These are phyloP conservation scores for Escovopsis sp. DNA, from an alignment of 2,329 filamentous ascomycete species.

Conservation along the genomic window DNA sequence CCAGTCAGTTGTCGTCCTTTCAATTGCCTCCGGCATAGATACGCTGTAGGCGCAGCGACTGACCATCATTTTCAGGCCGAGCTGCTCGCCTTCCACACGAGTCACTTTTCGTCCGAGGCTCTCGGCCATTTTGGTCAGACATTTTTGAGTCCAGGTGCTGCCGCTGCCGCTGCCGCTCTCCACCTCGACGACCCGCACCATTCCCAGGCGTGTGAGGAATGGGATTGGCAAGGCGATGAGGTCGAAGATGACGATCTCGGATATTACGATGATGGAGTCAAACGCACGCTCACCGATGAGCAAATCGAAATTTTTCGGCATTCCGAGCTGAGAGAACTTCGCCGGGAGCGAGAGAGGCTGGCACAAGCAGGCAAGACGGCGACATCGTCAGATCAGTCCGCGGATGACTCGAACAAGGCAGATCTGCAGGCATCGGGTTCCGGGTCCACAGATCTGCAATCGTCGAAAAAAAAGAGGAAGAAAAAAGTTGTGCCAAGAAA, in stretches of 20 bases:
- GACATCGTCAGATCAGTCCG: conserved; percentile 1
- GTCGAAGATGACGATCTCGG: conserved; percentile 57
- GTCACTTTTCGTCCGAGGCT: conserved; percentile 41
- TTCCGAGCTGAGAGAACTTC: conserved; percentile 64
- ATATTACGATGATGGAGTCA: conserved; percentile 74
- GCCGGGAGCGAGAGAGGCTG: conserved; percentile 34
- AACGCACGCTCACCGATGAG: conserved; percentile 80
- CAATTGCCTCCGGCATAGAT: neutral
- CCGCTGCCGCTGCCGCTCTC: conserved; percentile 6
- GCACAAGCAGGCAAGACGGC: neutral
- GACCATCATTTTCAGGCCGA: conserved; percentile 35
- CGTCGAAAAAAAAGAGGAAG: conserved; percentile 19
- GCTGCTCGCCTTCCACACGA: conserved; percentile 39
- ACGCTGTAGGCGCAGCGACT: neutral
- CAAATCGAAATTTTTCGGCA: conserved; percentile 85
- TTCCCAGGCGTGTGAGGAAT: conserved; percentile 18
- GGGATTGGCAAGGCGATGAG: conserved; percentile 3
- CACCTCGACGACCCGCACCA: conserved; percentile 9
- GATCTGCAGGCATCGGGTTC: neutral
- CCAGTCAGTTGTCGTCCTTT: conserved; percentile 8
- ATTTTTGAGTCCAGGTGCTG: conserved; percentile 25
- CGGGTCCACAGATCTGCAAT: neutral
- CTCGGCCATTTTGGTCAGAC: conserved; percentile 30
- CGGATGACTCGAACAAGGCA: conserved; percentile 5
- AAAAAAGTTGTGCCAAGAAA: conserved; percentile 23